Conservation (phyloP, 225 moss, liverwort and hornwort genomes). For the Ulota crispa region DNA sequence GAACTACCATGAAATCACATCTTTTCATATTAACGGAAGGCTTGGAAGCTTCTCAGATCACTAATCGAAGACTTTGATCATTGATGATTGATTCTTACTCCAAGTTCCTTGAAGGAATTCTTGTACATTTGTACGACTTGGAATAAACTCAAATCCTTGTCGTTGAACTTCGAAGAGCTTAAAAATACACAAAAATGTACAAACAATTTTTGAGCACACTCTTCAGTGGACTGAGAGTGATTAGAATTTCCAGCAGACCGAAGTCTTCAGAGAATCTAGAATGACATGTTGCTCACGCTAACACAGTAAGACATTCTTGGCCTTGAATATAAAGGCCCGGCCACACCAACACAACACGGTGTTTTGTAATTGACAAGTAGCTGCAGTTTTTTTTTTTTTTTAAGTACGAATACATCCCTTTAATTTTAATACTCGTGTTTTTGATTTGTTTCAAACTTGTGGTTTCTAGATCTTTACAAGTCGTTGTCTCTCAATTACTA, state of each 20-base stretch:
- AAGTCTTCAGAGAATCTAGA: neutral
- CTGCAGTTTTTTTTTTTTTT: too few relatives aligned
- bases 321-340: too few relatives aligned
- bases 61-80: neutral
- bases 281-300: neutral
- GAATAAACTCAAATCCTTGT: neutral
- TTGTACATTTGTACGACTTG: neutral
- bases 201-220: neutral
- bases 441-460: too few relatives aligned
- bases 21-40: neutral
- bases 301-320: neutral
- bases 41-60: neutral
- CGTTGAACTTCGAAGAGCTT: too few relatives aligned
- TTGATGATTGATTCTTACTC: neutral
- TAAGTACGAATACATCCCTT: too few relatives aligned
- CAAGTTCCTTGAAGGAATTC: neutral
- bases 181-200: too few relatives aligned
- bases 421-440: too few relatives aligned
- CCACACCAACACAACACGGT: too few relatives aligned
- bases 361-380: too few relatives aligned
- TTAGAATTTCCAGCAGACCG: neutral
- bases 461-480: too few relatives aligned
- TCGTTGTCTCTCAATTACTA: too few relatives aligned
- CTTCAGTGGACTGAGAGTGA: too few relatives aligned
- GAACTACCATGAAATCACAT: neutral